Evolutionary conservation across 345 rosid genomes (phyloP).

Genomic region (Pistacia atlantica): DNA sequence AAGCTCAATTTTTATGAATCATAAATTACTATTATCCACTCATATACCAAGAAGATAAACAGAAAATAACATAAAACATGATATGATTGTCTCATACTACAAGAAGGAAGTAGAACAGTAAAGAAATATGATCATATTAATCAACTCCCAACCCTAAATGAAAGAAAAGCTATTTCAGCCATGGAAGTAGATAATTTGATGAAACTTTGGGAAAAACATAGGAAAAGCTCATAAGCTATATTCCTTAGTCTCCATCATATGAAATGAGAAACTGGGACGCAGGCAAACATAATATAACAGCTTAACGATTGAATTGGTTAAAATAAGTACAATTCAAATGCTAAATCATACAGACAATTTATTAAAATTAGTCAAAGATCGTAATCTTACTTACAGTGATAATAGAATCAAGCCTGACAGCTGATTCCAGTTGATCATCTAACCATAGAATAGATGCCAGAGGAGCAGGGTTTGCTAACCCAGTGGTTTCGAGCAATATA

Average conservation of each 20-base stretch:
- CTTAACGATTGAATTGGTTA: not conserved
- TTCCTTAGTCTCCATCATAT: not conserved
- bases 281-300: not conserved
- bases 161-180: not conserved
- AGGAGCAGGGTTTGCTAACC: conserved; percentile 96
- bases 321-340: not conserved
- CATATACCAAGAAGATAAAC: not conserved
- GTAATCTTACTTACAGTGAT: conserved; percentile 58
- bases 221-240: not conserved
- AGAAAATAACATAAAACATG: not conserved
- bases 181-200: not conserved
- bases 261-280: too few relatives aligned
- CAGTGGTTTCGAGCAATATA: conserved; percentile 96
- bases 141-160: not conserved
- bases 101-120: not conserved
- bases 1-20: not conserved
- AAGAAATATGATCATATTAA: conserved; percentile 1
- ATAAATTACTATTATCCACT: not conserved
- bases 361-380: not conserved
- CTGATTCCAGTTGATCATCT: conserved; percentile 92
- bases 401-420: conserved; percentile 89
- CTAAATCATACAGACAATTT: conserved; percentile 2
- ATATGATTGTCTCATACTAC: not conserved
- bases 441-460: conserved; percentile 92
- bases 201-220: not conserved